These are phyloP conservation scores for Mesembryanthemum crystallinum DNA, from an alignment of 148 eudicot genomes.

Conservation along the genomic window DNA sequence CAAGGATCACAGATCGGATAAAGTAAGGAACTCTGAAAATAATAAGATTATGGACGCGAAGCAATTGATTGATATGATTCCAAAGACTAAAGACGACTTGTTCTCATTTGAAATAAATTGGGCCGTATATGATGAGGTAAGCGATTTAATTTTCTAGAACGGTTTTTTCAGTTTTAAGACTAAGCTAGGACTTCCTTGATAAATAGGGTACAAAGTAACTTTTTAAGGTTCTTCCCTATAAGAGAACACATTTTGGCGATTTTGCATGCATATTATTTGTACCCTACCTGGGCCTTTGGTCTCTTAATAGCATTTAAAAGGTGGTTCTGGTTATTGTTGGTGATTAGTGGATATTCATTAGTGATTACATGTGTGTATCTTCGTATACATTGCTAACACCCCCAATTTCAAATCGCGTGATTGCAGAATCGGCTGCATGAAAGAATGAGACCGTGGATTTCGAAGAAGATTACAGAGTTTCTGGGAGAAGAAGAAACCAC, in stretches of 20 bases:
- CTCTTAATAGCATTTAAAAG: no score
- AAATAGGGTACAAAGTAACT: neutral
- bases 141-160: neutral
- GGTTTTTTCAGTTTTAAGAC: neutral
- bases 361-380: conserved; percentile 1
- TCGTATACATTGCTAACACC: neutral
- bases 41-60: conserved; percentile 86
- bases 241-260: no score
- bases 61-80: conserved; percentile 91
- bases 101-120: conserved; percentile 86
- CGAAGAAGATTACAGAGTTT: conserved; percentile 90
- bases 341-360: neutral
- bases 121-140: conserved; percentile 83
- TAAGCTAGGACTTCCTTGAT: neutral
- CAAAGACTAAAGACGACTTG: conserved; percentile 93
- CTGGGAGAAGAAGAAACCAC: conserved; percentile 88
- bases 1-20: conserved; percentile 30
- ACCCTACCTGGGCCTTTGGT: neutral
- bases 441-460: conserved; percentile 93
- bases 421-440: conserved; percentile 78
- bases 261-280: neutral
- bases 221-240: no score
- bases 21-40: conserved; percentile 34
- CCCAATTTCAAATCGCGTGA: neutral
- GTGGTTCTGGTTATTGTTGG: neutral